Conservation (phyloP, 345 rosid species). For the Citrus inodora region DNA sequence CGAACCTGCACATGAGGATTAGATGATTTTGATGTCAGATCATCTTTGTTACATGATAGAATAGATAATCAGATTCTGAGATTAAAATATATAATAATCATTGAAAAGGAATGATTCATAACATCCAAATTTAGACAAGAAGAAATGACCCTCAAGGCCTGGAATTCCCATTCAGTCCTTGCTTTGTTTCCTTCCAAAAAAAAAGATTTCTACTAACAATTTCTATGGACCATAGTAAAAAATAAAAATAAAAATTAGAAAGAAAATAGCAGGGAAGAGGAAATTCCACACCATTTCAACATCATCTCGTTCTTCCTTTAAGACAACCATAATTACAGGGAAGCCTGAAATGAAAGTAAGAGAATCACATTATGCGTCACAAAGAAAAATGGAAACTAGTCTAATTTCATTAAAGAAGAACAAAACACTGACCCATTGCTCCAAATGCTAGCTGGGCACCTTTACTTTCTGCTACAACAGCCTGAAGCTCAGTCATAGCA, state of each 20-base stretch:
- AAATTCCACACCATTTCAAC: conserved; percentile 69
- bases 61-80: not conserved
- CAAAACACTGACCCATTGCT: conserved; percentile 59
- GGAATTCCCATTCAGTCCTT: not conserved
- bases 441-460: conserved; percentile 91
- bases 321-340: conserved; percentile 78
- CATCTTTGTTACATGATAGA: not conserved
- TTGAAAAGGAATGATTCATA: not conserved
- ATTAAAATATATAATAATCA: not conserved
- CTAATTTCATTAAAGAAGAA: conserved; percentile 7
- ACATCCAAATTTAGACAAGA: not conserved
- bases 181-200: not conserved
- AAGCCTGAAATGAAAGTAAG: conserved; percentile 58
- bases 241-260: not conserved
- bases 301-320: conserved; percentile 88
- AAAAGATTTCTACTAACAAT: not conserved
- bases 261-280: not conserved
- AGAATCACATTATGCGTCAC: conserved; percentile 1
- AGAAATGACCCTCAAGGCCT: not conserved
- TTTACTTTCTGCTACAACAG: conserved; percentile 82
- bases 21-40: not conserved
- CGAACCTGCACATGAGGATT: conserved; percentile 53
- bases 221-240: not conserved
- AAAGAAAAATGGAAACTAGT: not conserved
- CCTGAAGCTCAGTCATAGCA: conserved; percentile 86